Evolutionary conservation across 495 filamentous ascomycete genomes (phyloP), one percentile per base, ranked within the genome.

Genomic region (Aspergillus panamensis): DNA sequence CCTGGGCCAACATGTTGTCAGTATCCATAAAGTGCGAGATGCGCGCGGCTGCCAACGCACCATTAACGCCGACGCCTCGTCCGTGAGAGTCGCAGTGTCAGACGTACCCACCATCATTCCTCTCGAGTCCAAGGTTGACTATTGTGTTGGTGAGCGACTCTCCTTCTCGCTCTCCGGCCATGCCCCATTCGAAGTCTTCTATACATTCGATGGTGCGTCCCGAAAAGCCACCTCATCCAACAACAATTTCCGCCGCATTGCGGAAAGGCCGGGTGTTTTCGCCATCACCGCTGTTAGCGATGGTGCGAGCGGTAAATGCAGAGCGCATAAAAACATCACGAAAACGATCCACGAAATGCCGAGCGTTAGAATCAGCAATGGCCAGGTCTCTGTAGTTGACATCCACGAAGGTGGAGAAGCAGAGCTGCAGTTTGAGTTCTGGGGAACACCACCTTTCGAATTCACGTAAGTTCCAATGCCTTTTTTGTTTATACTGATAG

Each of bases 321-420:
- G 88, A 58, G 90, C 91, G 1, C 78, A 84, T 16, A 87, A 87
- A 33, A 77, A 87, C 43, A 81, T 95, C 30, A 82, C 83, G 32
- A 93, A 92, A 70, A 74, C 83, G 3, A 94, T 98, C 59, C 94
- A 96, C 66, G 84, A 88, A 55, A 87, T 98, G 78, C 94, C 94
- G 6, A 90, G 88, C 60, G 94, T 96, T 33, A 84, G 84, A 58
- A 89, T 98, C 63, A 90, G 86, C 66, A 87, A 89, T 68, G 94
- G 94, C 1, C 80, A 80, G 35, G 81, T 86, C 17, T 83, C 85
- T 10, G 83, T 86, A 44, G 87, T 95, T 30, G 94, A 97, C 65
- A 98, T 98, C 56, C 94, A 97, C 67, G 93, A 97, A 75, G 94
- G 94, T 65, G 88, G 90, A 61, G 87, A 92, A 71, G 90, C 92